phyloP scores from a whole-genome alignment of 140 eudicot genomes.

The Oenanthe javanica region DNA sequence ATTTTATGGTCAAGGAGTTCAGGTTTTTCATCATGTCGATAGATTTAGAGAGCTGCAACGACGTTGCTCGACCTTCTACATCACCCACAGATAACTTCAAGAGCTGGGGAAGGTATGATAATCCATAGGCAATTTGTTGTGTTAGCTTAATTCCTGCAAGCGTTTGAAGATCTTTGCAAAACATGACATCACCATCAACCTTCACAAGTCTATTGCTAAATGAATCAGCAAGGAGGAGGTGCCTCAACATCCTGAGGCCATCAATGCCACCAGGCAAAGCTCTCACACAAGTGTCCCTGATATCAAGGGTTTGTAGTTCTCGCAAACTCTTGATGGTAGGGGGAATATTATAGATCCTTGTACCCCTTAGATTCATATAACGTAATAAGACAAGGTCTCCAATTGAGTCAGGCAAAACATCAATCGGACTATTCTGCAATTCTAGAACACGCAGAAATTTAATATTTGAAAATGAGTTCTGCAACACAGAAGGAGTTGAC shows the following conservation, averaged over 20 bases:
- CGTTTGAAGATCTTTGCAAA: constrained; percentile 20
- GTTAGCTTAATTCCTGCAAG: constrained; percentile 15
- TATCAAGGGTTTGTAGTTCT: constrained; percentile 22
- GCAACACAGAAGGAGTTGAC: constrained; percentile 6
- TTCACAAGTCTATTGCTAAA: constrained; percentile 15
- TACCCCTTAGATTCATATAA: constrained; percentile 8
- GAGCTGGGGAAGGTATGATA: constrained; percentile 16
- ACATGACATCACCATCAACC: constrained; percentile 18
- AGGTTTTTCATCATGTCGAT: constrained; percentile 18
- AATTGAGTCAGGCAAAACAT: constrained; percentile 14
- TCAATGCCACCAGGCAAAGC: constrained; percentile 14
- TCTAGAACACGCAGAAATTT: constrained; percentile 16
- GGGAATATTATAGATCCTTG: constrained; percentile 12
- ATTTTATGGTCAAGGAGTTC: constrained; percentile 16
- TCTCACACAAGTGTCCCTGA: constrained; percentile 14
- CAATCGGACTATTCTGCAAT: constrained; percentile 15
- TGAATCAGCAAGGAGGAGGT: constrained; percentile 15
- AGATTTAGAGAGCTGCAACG: constrained; percentile 17
- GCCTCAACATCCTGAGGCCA: constrained; percentile 18
- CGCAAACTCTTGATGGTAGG: constrained; percentile 11
- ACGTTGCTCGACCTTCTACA: constrained; percentile 18
- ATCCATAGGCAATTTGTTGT: constrained; percentile 13
- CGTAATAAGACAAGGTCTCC: constrained; percentile 15
- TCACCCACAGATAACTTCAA: constrained; percentile 16
- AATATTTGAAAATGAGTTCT: constrained; percentile 8